Evolutionary conservation across 2,329 filamentous ascomycete species (phyloP), one percentile per base, ranked within the genome.

Genomic region (Trichocomaceae sp.): DNA sequence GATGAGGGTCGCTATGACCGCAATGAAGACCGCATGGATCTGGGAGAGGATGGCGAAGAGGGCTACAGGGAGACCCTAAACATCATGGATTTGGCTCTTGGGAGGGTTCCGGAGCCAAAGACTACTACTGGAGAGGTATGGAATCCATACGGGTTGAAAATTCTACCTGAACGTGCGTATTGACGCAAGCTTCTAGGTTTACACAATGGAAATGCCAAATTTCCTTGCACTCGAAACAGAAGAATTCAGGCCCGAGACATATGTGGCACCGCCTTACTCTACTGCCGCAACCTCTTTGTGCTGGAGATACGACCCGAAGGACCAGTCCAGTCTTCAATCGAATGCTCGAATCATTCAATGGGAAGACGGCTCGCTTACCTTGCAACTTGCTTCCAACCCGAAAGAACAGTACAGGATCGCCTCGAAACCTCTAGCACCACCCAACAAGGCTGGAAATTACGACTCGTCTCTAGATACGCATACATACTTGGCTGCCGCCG

Each of bases 331-430:
- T 37, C 70, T 85, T 13, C 83, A 87, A 64, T 85, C 83, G 6
- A 86, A 86, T 62, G 81, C 83, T 10, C 82, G 83, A 41, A 75
- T 86, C 50, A 75, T 86, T 49, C 78, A 80, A 59, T 87, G 84
- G 84, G 83, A 82, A 17, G 83, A 87, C 62, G 84, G 84, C 37
- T 84, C 81, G 4, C 69, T 86, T 47, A 86, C 83, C 2, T 72
- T 87, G 3, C 84, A 87, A 62, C 75, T 86, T 37, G 83, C 82
- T 22, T 83, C 80, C 13, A 78, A 83, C 37, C 81, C 83, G 1
- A 76, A 72, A 35, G 78, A 79, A 55, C 83, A 85, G 61, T 85
- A 83, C 67, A 76, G 79, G 58, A 79, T 84, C 55, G 70, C 79
- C 57, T 75, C 79, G 35, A 81, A 82, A 64, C 69, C 80, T 46